These are phyloP conservation scores for Stropharia rugosoannulata DNA, from an alignment of 768 basidiomycete species.

Conservation along the genomic window DNA sequence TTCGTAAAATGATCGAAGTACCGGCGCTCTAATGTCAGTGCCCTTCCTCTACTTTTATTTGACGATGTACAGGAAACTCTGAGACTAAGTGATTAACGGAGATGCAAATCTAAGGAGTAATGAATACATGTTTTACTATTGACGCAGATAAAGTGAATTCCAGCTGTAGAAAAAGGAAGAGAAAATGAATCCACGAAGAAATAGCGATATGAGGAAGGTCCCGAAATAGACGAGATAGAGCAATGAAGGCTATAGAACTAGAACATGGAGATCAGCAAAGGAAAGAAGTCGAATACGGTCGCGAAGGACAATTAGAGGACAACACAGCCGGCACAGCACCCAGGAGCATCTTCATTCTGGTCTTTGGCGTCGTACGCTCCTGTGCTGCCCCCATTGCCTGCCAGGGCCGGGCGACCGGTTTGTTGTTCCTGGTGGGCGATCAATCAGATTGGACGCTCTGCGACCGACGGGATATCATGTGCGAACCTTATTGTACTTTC, in stretches of 20 bases:
- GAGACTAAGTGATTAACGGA: not conserved
- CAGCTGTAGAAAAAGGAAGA: constrained; percentile 13
- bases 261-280: constrained; percentile 12
- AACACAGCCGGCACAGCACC: constrained; percentile 73
- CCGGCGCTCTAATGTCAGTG: not conserved
- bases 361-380: constrained; percentile 53
- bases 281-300: constrained; percentile 8
- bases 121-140: constrained; percentile 9
- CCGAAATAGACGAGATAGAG: constrained; percentile 26
- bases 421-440: constrained; percentile 60
- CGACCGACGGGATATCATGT: not conserved
- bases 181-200: constrained; percentile 13
- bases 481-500: constrained; percentile 88
- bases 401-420: constrained; percentile 66
- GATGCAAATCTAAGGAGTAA: constrained; percentile 7
- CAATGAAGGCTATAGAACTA: constrained; percentile 15
- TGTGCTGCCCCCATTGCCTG: constrained; percentile 39
- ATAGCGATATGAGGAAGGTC: constrained; percentile 6
- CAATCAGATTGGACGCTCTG: constrained; percentile 6
- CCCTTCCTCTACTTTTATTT: constrained; percentile 4
- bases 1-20: too few relatives aligned
- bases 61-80: constrained; percentile 1
- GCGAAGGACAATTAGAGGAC: constrained; percentile 40
- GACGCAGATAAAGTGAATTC: constrained; percentile 14
- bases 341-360: constrained; percentile 50